These are phyloP conservation scores for Yarrowia porcina DNA, from an alignment of 805 yeast species.

Conservation along the genomic window DNA sequence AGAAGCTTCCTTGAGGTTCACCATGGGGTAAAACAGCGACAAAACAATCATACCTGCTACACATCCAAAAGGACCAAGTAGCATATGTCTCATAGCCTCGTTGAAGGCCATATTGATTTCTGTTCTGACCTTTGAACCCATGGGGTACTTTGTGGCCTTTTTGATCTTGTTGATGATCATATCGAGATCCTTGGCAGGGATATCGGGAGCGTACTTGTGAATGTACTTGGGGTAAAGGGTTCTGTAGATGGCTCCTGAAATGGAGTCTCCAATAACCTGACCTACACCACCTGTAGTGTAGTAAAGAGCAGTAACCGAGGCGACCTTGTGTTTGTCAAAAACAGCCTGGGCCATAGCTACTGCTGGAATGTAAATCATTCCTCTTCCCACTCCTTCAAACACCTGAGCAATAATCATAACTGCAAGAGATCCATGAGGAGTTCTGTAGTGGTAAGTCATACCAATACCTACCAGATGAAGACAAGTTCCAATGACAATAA, in stretches of 20 bases:
- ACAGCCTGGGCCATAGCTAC: constrained; percentile 25
- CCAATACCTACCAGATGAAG: constrained; percentile 14
- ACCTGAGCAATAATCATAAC: constrained; percentile 24
- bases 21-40: constrained; percentile 16
- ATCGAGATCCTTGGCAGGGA: constrained; percentile 4
- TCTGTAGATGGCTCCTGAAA: constrained; percentile 19
- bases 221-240: constrained; percentile 19
- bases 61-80: constrained; percentile 15
- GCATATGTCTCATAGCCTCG: constrained; percentile 21
- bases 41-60: constrained; percentile 12
- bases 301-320: constrained; percentile 16
- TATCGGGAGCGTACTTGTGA: constrained; percentile 16
- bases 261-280: constrained; percentile 14
- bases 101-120: constrained; percentile 21
- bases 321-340: constrained; percentile 19
- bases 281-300: constrained; percentile 20
- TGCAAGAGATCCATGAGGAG: constrained; percentile 1
- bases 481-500: constrained; percentile 17
- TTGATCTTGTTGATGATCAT: constrained; percentile 25
- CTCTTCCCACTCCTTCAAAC: constrained; percentile 23
- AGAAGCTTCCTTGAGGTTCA: constrained; percentile 17
- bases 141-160: constrained; percentile 21
- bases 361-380: constrained; percentile 20
- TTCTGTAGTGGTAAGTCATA: constrained; percentile 21
- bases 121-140: constrained; percentile 18